Evolutionary conservation across 148 eudicot species (phyloP).

Genomic region (Rhododendron simsii): DNA sequence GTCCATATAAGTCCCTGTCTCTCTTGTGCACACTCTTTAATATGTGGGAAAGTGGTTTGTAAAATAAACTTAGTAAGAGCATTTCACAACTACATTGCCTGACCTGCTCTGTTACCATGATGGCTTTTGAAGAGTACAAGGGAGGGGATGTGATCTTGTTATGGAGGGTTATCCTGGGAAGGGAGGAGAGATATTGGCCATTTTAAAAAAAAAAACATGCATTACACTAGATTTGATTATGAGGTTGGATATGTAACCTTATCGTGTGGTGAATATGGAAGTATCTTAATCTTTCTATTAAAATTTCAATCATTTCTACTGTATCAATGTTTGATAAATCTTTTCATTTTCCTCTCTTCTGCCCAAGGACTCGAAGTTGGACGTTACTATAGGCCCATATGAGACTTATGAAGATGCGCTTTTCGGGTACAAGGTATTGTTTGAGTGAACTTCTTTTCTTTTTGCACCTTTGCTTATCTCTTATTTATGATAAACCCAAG

Average conservation of each 20-base stretch:
- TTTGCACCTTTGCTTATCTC: neutral
- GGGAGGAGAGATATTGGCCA: neutral
- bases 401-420: slow-evolving; percentile 68
- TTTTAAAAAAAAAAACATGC: neutral
- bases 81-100: neutral
- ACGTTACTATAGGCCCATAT: slow-evolving; percentile 68
- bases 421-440: slow-evolving; percentile 88
- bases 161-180: neutral
- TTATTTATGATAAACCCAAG: neutral
- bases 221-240: neutral
- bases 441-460: neutral
- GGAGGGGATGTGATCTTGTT: neutral
- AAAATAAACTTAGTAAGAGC: neutral
- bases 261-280: neutral
- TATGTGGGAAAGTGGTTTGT: neutral
- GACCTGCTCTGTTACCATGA: neutral
- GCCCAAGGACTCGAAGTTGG: slow-evolving; percentile 66
- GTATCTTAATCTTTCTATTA: neutral
- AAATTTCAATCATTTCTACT: neutral
- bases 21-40: neutral
- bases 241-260: neutral
- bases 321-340: neutral
- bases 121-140: neutral
- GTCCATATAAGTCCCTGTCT: neutral
- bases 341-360: neutral